Evolutionary conservation across 2,329 filamentous ascomycete species (phyloP), one percentile per base, ranked within the genome.

Genomic region (Calonectria ilicicola): DNA sequence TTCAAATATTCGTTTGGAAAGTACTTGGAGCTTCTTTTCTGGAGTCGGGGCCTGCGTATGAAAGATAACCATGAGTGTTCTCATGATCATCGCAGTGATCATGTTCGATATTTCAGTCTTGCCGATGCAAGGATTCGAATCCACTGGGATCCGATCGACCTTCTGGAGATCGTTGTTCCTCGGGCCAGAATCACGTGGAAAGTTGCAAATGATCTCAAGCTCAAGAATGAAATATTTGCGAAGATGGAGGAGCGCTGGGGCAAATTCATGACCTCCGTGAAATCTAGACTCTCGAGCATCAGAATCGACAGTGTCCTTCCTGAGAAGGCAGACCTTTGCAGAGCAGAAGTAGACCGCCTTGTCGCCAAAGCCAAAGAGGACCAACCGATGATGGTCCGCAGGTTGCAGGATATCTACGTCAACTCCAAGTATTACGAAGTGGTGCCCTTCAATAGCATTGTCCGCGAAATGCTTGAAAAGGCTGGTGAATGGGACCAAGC

Each of bases 1-100:
- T 99, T 95, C 94, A 98, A 97, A 82, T 99, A 99, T 82, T 99
- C 97, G 0, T 98, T 99, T 80, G 97, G 95, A 14, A 99, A 99
- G 83, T 99, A 98, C 80, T 88, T 99, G n/a, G 97, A 99, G 84
- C 87, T 99, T 21, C 95, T 96, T 2, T 98, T 98, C 83, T 99
- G 96, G 96, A 96, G 96, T 80, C 93, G 91, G 49, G 93, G 95
- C 44, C 86, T 98, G 62, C 94, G 92, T 81, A 91, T 93, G 77
- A 92, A 90, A 76, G 92, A 93, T 56, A 91, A 92, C 32, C 87
- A 94, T 44, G 86, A 83, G 65, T 99, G 97, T 81, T 91, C 94
- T 19, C 97, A 99, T 81, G 96, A 99, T 81, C 92, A 98, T 70
- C 95, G 98, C 82, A 92, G 93, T 72, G 94, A 99, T 78, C 96